Evolutionary conservation across 768 basidiomycete genomes (phyloP), one percentile per base, ranked within the genome.

Genomic region (Lentinula sp.): DNA sequence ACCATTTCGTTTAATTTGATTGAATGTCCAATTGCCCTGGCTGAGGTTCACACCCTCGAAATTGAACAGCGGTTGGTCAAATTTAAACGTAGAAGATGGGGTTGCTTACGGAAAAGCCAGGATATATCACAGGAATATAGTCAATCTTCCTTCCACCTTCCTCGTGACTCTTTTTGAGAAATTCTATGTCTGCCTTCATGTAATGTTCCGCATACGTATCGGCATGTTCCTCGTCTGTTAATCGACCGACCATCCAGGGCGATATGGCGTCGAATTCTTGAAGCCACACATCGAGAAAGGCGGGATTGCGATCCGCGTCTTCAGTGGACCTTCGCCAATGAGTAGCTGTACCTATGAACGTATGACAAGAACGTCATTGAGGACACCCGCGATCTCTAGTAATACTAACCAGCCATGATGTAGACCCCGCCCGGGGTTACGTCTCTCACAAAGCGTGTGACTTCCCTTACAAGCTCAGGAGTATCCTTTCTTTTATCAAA

Each of bases 171-270:
- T 73, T 72, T 66, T 73, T 80, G 48, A 94, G 75, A 31, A 85
- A 70, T 43, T 85, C 84, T 2, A 84, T 72, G 69, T 94, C 92
- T 0, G 74, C 80, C 56, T 81, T 84, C 70, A 90, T 84, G 52
- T 80, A 84, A 9, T 78, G 77, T 65, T 83, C 78, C 7, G 83
- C 83, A 70, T 86, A 92, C 5, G 70, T 62, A 57, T 91, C 88
- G 1, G 85, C 88, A 13, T 84, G 84, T 46, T 78, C 76, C 62
- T 84, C 80, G 62, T 78, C 80, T 18, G 73, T 74, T 69, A 84
- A 92, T 37, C 89, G 76, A 3, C 91, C 92, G 9, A 93, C 79
- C 5, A 87, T 90, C 91, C 91, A 93, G 6, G 92, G 92, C 21
- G 85, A 88, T 60, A 92, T 82, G 3, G 88, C 87, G 63, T 91